These are phyloP conservation scores for Rhododendron simsii DNA, from an alignment of 148 eudicot species.

Conservation along the genomic window DNA sequence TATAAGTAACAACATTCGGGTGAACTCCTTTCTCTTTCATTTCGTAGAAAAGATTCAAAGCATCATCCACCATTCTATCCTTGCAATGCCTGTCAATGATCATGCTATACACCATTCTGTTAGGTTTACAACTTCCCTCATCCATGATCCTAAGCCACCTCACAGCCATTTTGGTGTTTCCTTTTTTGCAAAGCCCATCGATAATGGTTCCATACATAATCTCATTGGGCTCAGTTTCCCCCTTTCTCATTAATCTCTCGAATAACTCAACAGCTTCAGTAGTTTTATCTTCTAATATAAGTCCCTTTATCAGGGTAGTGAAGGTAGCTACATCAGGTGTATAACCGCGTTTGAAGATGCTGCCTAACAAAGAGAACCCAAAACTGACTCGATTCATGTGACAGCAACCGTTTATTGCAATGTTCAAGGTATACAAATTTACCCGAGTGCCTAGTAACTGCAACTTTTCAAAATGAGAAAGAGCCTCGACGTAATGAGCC, in stretches of 20 bases:
- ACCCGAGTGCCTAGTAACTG: background rate
- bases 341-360: background rate
- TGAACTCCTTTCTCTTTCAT: background rate
- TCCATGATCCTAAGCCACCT: background rate
- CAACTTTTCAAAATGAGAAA: background rate
- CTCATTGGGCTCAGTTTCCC: background rate
- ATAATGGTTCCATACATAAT: slow-evolving; percentile 9
- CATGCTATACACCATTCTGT: background rate
- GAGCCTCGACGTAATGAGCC: background rate
- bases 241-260: background rate
- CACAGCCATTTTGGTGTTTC: background rate
- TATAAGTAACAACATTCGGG: background rate
- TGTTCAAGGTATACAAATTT: background rate
- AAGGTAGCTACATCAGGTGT: slow-evolving; percentile 4
- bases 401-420: background rate
- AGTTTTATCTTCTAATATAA: background rate
- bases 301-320: slow-evolving; percentile 7
- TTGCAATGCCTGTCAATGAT: slow-evolving; percentile 8
- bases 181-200: slow-evolving; percentile 17
- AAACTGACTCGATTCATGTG: background rate
- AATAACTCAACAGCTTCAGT: slow-evolving; percentile 9
- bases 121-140: background rate
- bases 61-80: background rate
- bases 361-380: background rate
- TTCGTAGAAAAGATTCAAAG: background rate